Conservation (phyloP, 345 rosid species). For the Angophora floribunda region DNA sequence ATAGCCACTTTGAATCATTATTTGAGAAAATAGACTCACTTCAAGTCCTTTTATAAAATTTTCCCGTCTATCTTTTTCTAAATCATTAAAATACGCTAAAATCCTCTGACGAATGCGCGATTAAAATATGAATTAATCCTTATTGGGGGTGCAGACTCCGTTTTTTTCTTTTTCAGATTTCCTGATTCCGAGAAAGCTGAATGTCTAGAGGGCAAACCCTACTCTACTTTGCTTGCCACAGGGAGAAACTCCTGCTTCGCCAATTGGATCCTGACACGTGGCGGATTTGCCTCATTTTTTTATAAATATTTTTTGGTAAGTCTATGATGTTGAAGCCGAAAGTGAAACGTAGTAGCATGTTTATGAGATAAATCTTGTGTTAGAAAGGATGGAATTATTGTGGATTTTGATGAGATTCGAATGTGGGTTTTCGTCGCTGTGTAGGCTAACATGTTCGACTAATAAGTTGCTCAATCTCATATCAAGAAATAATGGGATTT, state of each 20-base stretch:
- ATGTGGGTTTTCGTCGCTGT: accelerated
- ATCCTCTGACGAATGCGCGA: not conserved
- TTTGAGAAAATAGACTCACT: too few species aligned
- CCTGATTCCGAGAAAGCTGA: slow-evolving; percentile 22
- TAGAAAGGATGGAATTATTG: not conserved
- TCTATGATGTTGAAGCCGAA: not conserved
- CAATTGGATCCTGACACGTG: not conserved
- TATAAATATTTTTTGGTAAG: not conserved
- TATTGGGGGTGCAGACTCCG: not conserved
- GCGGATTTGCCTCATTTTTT: too few species aligned
- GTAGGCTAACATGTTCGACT: accelerated
- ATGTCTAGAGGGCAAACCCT: slow-evolving; percentile 1
- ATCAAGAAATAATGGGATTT: not conserved
- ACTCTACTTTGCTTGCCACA: not conserved
- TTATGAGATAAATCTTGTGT: not conserved
- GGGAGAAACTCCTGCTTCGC: not conserved
- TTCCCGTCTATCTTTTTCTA: too few species aligned
- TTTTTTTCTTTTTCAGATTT: slow-evolving; percentile 4
- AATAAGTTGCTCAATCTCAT: accelerated
- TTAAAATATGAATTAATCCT: not conserved
- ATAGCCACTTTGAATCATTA: too few species aligned
- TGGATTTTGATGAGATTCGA: not conserved
- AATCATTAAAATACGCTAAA: not conserved
- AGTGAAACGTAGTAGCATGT: not conserved
- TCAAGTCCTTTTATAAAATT: too few species aligned